Base-by-base conservation (phyloP, 192 early-diverging fungal species). In the Glomus cerebriforme region DNA sequence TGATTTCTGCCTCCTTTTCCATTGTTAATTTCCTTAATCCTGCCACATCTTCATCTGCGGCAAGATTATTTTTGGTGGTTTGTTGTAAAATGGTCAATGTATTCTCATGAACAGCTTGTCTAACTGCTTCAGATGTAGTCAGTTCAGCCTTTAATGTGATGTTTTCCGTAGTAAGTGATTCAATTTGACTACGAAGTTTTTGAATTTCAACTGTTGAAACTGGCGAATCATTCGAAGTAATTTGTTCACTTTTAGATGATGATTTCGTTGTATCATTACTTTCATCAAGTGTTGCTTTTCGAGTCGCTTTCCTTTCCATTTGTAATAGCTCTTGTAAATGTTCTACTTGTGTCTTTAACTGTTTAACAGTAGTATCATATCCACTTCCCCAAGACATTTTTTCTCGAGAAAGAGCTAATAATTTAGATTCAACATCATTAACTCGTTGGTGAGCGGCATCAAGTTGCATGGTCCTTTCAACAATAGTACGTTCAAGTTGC, bases 381-480 rank as follows among this genome's bases (percentile, higher is more conserved):
- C 75, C 75, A 31, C 59, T 66, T 47, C 75, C 75, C 75, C 75
- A 77, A 8, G 6, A 15, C 43, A 77, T 66, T 54, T 77, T 77
- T 58, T 77, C 75, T 49, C 45, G 37, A 22, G 75, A 49, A 31
- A 77, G 7, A 35, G 60, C 27, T 22, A 77, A 24, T 45, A 77
- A 45, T 77, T 77, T 77, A 6, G 62, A 17, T 66, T 77, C 75
- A 4, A 63, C 75, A 8, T 77, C 75, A 12, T 1, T 66, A 13
- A 63, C 63, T 66, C 75, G 32, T 64, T 77, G 62, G 49, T 77
- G 75, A 45, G 75, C 75, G 24, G 75, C 64, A 29, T 54, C 47
- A 49, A 35, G 22, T 66, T 77, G 75, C 75, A 77, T 66, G 12
- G 37, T 49, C 19, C 75, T 77, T 66, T 77, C 75, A 26, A 54